phyloP scores from a whole-genome alignment of 1,139 yeast genomes.

The Spathaspora sp. region DNA sequence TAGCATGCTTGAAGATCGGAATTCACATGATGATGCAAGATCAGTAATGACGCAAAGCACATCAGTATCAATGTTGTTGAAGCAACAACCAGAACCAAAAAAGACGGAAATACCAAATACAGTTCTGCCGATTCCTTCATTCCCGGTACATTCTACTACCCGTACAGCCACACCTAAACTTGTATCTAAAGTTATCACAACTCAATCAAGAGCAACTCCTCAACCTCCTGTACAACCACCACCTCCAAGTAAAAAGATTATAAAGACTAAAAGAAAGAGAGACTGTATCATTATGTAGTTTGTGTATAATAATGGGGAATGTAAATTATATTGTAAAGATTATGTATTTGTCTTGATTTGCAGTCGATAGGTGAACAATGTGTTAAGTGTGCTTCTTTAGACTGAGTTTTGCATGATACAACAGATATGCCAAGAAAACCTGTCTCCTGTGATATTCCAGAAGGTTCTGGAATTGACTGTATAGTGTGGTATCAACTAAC shows the following conservation, averaged over 20 bases:
- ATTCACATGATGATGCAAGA: slow-evolving; percentile 4
- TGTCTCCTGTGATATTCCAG: no score
- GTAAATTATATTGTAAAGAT: no score
- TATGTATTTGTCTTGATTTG: no score
- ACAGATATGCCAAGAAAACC: no score
- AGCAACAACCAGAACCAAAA: not conserved
- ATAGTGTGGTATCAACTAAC: no score
- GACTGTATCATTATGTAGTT: slow-evolving; percentile 2
- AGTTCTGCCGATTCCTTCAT: not conserved
- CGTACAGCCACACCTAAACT: not conserved
- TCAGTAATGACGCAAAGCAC: slow-evolving; percentile 6
- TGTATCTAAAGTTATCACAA: not conserved
- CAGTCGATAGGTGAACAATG: no score
- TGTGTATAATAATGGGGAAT: not conserved
- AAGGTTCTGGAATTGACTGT: no score
- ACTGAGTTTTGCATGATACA: no score
- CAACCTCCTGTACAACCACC: not conserved
- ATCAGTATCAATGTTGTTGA: not conserved
- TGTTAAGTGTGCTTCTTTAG: no score
- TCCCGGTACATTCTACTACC: not conserved
- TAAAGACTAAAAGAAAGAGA: slow-evolving; percentile 11
- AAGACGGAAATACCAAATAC: not conserved
- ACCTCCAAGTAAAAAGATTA: slow-evolving; percentile 12
- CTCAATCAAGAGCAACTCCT: not conserved
- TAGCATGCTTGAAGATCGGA: slow-evolving; percentile 1